Evolutionary conservation across 805 yeast genomes (phyloP).

Genomic region (Metschnikowia amazonensis): DNA sequence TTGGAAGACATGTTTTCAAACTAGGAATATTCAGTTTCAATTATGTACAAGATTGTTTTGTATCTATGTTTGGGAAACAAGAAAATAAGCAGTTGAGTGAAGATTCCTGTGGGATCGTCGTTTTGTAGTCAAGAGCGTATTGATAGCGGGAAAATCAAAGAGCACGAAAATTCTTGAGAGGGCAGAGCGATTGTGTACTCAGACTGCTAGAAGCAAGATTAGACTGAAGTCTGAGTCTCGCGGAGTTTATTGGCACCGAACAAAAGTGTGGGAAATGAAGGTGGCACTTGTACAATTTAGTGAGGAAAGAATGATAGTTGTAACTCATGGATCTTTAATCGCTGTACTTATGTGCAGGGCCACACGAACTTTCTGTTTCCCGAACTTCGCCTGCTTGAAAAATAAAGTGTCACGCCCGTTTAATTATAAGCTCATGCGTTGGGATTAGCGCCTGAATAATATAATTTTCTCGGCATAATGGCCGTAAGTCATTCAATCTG

Average conservation of each 20-base stretch:
- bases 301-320: neutral
- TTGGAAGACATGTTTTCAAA: constrained; percentile 18
- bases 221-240: neutral
- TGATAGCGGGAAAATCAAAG: neutral
- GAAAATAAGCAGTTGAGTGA: neutral
- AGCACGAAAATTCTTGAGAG: neutral
- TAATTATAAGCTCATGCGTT: no score
- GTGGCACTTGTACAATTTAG: constrained; percentile 2
- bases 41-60: constrained; percentile 16
- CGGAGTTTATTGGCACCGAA: constrained; percentile 4
- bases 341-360: neutral
- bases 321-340: neutral
- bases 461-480: neutral
- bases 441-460: no score
- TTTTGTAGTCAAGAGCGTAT: neutral
- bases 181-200: constrained; percentile 1
- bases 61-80: neutral
- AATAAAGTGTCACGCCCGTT: neutral
- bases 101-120: neutral
- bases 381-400: neutral
- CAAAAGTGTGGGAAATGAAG: constrained; percentile 1
- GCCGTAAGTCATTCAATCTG: neutral
- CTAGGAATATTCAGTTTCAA: constrained; percentile 14
- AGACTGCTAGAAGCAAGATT: constrained; percentile 1
- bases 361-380: neutral